A percentile compares a stretch with the other conserved stretches of the same genome.
These are phyloP conservation scores for Cichorium intybus DNA, from an alignment of 140 eudicot genomes.

Conservation along the genomic window DNA sequence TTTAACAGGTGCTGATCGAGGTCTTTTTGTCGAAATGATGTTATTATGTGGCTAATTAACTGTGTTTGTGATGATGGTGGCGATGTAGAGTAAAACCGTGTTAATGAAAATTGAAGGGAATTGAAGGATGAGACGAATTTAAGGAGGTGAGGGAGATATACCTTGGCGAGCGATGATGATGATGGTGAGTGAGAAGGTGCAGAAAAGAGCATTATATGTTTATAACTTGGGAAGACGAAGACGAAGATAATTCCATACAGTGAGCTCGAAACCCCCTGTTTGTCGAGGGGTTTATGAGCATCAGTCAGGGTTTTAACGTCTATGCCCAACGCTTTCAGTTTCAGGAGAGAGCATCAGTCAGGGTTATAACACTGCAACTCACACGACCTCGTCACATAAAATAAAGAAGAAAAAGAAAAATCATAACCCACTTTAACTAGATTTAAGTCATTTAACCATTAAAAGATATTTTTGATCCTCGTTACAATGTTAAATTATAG, in stretches of 20 bases:
- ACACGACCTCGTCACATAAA: too few relatives aligned
- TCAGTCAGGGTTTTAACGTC: constrained; percentile 20
- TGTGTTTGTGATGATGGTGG: constrained; percentile 25
- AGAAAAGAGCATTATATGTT: constrained; percentile 27
- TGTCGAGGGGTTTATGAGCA: constrained; percentile 14
- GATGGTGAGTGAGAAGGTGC: neutral
- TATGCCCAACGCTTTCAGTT: too few relatives aligned
- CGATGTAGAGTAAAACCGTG: constrained; percentile 23
- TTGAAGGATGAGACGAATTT: constrained; percentile 22
- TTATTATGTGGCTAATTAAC: constrained; percentile 32
- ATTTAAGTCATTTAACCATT: too few relatives aligned
- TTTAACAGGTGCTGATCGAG: constrained; percentile 33
- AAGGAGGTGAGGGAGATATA: constrained; percentile 23
- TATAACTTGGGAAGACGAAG: constrained; percentile 18
- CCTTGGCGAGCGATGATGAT: constrained; percentile 24
- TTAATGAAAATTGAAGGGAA: neutral
- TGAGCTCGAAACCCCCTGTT: constrained; percentile 4
- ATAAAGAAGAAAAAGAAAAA: too few relatives aligned
- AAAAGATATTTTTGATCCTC: neutral
- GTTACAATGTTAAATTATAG: neutral
- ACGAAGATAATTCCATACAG: constrained; percentile 22
- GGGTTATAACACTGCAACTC: too few relatives aligned
- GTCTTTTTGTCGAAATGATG: constrained; percentile 40
- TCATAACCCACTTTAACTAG: too few relatives aligned
- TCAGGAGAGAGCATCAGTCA: too few relatives aligned